These are phyloP conservation scores for Raffaelea albimanens DNA, from an alignment of 2,329 filamentous ascomycete genomes.

Conservation along the genomic window DNA sequence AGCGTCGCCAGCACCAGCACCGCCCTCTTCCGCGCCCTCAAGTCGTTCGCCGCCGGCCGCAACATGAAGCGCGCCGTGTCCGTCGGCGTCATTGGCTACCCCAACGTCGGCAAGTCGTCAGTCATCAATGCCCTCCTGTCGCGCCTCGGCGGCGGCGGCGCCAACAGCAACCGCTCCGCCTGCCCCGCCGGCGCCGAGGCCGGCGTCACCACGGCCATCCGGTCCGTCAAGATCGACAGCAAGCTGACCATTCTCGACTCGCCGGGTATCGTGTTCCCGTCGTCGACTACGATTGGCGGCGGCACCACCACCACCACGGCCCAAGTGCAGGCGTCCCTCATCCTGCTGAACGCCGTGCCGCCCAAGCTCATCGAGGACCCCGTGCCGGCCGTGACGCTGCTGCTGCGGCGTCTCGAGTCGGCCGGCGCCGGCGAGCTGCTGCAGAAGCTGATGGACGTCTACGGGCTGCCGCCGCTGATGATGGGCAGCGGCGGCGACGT, in stretches of 20 bases:
- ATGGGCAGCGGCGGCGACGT: constrained; percentile 54
- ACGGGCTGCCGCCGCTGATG: constrained; percentile 74
- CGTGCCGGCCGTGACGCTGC: constrained; percentile 71
- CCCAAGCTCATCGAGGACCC: constrained; percentile 93
- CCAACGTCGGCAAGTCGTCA: constrained; percentile 92
- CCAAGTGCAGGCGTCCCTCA: constrained; percentile 72
- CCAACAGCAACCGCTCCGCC: constrained; percentile 47
- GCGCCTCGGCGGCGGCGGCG: constrained; percentile 58
- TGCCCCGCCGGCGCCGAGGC: constrained; percentile 88
- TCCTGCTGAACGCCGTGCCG: constrained; percentile 84
- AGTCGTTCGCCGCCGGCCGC: constrained; percentile 74
- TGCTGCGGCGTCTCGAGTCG: constrained; percentile 61
- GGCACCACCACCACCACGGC: constrained; percentile 45
- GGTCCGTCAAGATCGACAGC: constrained; percentile 88
- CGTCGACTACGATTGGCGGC: constrained; percentile 31
- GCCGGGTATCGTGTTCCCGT: constrained; percentile 89
- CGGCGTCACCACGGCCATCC: constrained; percentile 80
- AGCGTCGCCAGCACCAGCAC: constrained; percentile 79
- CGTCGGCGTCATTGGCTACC: constrained; percentile 90
- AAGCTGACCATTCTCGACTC: constrained; percentile 91
- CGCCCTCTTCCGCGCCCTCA: constrained; percentile 79
- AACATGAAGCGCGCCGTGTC: constrained; percentile 83
- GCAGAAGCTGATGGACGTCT: constrained; percentile 70
- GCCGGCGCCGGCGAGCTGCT: constrained; percentile 44
- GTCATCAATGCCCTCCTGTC: constrained; percentile 89